These are phyloP conservation scores for Hyaloscypha hepaticicola DNA, from an alignment of 495 filamentous ascomycete genomes.

Conservation along the genomic window DNA sequence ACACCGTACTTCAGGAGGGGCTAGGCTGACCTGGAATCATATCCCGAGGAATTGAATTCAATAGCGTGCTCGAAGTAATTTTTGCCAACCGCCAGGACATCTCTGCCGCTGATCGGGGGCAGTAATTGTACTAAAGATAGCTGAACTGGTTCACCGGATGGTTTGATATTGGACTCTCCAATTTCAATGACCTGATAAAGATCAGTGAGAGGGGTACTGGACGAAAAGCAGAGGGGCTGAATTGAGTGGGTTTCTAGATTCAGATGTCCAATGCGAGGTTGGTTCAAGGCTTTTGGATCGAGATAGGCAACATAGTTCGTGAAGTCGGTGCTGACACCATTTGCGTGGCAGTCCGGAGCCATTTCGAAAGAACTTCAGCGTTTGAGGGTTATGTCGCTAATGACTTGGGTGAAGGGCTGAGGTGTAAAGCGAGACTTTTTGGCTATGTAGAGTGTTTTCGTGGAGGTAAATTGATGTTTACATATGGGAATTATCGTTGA, in stretches of 20 bases:
- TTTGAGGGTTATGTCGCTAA: not conserved
- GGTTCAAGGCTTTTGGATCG: constrained; percentile 26
- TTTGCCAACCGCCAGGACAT: constrained; percentile 54
- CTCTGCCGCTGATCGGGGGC: constrained; percentile 49
- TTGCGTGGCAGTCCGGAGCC: constrained; percentile 11
- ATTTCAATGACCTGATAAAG: constrained; percentile 53
- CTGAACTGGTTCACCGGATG: constrained; percentile 37
- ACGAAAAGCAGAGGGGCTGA: constrained; percentile 47
- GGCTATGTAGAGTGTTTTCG: too few relatives aligned
- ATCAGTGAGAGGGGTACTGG: constrained; percentile 45
- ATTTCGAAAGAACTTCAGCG: not conserved
- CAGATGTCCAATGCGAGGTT: constrained; percentile 47
- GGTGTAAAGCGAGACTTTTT: too few relatives aligned
- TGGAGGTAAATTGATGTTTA: not conserved
- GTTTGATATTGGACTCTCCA: constrained; percentile 34
- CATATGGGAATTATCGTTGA: too few relatives aligned
- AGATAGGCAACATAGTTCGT: constrained; percentile 41
- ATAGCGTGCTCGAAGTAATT: constrained; percentile 54
- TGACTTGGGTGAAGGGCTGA: not conserved
- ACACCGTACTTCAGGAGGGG: constrained; percentile 18
- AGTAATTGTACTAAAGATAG: constrained; percentile 42
- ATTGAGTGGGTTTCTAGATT: constrained; percentile 41
- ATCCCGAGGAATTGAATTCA: constrained; percentile 53
- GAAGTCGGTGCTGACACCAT: constrained; percentile 9
- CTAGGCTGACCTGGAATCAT: too few relatives aligned